Percentiles rank a stretch among this genome's conserved stretches.
phyloP scores from a whole-genome alignment of 2,329 filamentous ascomycete genomes.

The Aspergillus carbonarius region DNA sequence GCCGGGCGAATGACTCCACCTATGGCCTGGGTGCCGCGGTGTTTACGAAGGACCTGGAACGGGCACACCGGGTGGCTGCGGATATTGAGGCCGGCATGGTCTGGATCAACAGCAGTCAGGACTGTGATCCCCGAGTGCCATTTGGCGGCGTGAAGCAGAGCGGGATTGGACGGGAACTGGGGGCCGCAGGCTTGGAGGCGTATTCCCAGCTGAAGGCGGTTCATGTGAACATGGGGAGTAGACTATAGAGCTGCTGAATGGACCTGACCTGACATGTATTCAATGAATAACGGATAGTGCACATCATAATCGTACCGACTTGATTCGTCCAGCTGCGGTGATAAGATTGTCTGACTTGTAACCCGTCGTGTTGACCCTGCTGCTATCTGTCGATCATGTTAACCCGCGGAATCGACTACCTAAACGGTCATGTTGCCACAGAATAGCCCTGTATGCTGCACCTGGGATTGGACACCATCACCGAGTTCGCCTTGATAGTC shows the following conservation, averaged over 20 bases:
- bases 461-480: background rate
- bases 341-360: too few species aligned
- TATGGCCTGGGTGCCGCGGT: constrained; percentile 46
- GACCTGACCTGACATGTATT: background rate
- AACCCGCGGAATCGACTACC: background rate
- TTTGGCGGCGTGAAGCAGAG: constrained; percentile 49
- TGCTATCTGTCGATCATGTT: too few species aligned
- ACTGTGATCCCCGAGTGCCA: constrained; percentile 42
- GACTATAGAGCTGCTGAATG: constrained; percentile 15
- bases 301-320: too few species aligned
- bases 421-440: background rate
- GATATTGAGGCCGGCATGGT: constrained; percentile 49
- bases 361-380: too few species aligned
- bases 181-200: constrained; percentile 42
- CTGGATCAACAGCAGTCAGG: constrained; percentile 47
- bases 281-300: too few species aligned
- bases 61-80: constrained; percentile 42
- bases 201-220: constrained; percentile 43
- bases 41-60: constrained; percentile 44
- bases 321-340: too few species aligned
- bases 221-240: constrained; percentile 42
- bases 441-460: background rate
- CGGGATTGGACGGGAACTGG: constrained; percentile 52
- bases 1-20: constrained; percentile 40
- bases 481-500: background rate